Evolutionary conservation across 768 basidiomycete species (phyloP), one percentile per base, ranked within the genome.

Genomic region (Chalciporus chontae): DNA sequence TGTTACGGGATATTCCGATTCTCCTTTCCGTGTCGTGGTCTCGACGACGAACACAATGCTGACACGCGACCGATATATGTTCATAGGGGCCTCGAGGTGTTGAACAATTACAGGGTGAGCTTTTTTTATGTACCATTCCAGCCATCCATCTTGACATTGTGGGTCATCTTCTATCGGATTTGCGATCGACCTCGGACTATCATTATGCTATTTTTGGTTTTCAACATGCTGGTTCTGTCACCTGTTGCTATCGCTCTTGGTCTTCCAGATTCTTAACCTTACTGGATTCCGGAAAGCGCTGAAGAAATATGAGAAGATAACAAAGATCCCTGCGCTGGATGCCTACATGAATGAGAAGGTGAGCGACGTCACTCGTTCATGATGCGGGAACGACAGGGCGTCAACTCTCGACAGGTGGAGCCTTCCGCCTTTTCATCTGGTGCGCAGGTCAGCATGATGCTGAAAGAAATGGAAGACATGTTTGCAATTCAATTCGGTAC

Each of bases 281-380:
- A 89, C 90, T 1, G 96, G 95, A 1, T 93, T 96, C 65, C 76
- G 88, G 23, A 93, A 93, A 64, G 84, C 84, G 0, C 64, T 93
- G 49, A 92, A 87, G 69, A 93, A 92, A 65, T 93, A 90, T 54
- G 87, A 87, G 61, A 94, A 90, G 64, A 69, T 78, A 4, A 86
- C 91, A 13, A 82, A 77, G 66, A 85, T 89, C 29, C 75, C 78
- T 11, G 84, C 81, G 18, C 81, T 88, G 63, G 75, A 84, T 21
- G 76, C 84, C 36, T 97, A 94, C 63, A 93, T 87, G 75, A 71
- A 75, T 32, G 90, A 94, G 63, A 86, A 83, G 69, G 90, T 87
- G 60, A 3, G 57, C 26, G 8, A 19, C 15, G 18, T 18, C 1
- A 26, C 3, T 8, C 39, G 36, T 14, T 43, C 3, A 4, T 24